A percentile compares a stretch with the other conserved stretches of the same genome.
Conservation (phyloP, 495 filamentous ascomycete genomes). For the Penicillium desertorum region DNA sequence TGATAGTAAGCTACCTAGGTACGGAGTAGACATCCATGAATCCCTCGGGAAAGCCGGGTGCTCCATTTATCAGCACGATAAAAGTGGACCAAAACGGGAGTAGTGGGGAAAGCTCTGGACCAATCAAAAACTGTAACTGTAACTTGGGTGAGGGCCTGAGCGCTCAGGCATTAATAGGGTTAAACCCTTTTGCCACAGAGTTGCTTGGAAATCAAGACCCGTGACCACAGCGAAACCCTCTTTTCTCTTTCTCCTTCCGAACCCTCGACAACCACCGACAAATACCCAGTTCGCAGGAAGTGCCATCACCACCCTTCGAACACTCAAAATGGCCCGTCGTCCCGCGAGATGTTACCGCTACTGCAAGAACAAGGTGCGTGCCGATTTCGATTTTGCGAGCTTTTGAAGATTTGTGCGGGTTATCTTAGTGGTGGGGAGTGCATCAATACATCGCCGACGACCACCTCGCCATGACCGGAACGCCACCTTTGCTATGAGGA, state of each 20-base stretch:
- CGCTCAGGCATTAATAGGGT: conserved; percentile 42
- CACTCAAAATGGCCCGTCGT: conserved; percentile 94
- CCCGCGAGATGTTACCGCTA: conserved; percentile 99
- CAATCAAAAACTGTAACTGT: conserved; percentile 18
- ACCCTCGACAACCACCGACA: conserved; percentile 45
- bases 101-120: neutral
- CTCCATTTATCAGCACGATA: neutral
- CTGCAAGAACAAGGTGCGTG: conserved; percentile 99
- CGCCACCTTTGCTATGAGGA: neutral
- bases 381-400: conserved; percentile 22
- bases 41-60: neutral
- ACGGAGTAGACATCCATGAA: too few relatives aligned
- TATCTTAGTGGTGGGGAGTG: conserved; percentile 39
- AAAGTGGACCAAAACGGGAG: neutral
- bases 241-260: conserved; percentile 39
- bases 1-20: neutral
- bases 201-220: conserved; percentile 54
- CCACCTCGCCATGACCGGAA: conserved; percentile 3
- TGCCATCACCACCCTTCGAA: conserved; percentile 56
- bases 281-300: conserved; percentile 52
- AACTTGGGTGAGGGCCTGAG: conserved; percentile 23
- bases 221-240: conserved; percentile 29
- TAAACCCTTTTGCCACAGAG: conserved; percentile 49
- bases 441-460: conserved; percentile 10
- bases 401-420: conserved; percentile 32